Evolutionary conservation across 176 grass and related monocot species (phyloP).

Genomic region (Zoysia pacifica): DNA sequence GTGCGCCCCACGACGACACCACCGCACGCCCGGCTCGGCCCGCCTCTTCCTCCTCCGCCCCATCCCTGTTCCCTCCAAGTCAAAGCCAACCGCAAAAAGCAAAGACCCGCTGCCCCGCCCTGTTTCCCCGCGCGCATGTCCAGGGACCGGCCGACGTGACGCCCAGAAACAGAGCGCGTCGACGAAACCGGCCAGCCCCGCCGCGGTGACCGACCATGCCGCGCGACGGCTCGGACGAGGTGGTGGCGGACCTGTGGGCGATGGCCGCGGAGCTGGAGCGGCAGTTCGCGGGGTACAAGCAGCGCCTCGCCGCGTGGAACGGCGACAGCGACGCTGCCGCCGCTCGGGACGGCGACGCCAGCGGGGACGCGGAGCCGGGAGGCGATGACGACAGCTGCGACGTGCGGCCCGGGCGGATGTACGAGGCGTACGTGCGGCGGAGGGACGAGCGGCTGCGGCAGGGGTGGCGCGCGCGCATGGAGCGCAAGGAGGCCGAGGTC

Average conservation of each 20-base stretch:
- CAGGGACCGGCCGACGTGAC: background rate
- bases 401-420: slow-evolving; percentile 41
- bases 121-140: background rate
- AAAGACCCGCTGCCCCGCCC: background rate
- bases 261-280: slow-evolving; percentile 71
- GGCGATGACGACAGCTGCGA: background rate
- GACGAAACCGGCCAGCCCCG: background rate
- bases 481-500: slow-evolving; percentile 71
- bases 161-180: background rate
- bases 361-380: background rate
- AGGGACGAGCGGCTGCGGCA: slow-evolving; percentile 61
- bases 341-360: background rate
- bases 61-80: background rate
- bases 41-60: background rate
- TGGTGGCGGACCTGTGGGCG: slow-evolving; percentile 52
- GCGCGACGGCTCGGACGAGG: slow-evolving; percentile 11
- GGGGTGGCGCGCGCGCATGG: slow-evolving; percentile 54
- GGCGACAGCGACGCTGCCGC: background rate
- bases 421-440: slow-evolving; percentile 64
- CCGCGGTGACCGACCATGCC: slow-evolving; percentile 5
- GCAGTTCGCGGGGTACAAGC: slow-evolving; percentile 73
- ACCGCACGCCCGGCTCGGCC: background rate
- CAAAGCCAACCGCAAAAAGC: background rate
- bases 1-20: slow-evolving; percentile 29
- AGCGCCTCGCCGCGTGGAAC: slow-evolving; percentile 34